Evolutionary conservation across 78 protist genomes (phyloP), one percentile per base, ranked within the genome.

Genomic region (Dictyostelium intermedium): DNA sequence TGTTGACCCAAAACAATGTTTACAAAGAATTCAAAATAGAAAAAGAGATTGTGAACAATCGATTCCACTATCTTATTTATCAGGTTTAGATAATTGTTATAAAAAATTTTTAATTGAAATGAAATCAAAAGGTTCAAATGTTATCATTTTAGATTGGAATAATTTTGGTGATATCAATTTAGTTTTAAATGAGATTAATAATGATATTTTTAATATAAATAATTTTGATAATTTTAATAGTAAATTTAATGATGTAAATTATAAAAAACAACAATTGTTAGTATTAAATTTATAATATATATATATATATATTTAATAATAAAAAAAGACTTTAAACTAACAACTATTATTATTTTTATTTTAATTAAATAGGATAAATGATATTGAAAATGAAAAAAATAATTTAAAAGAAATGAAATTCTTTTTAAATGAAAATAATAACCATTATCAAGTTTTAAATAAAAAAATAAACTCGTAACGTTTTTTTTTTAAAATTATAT

Each of bases 31-130:
- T 37, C 93, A 83, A 61, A 60, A 76, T 18, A 92, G 96, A 85
- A 92, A 84, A 60, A 92, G 96, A 78, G 96, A 86, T 13, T 97
- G 93, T 69, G 98, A 97, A 45, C 82, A 84, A 25, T 83, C 92
- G 5, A 97, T 97, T 25, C 97, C 98, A 3, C 23, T 97, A 7
- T 92, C 91, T 14, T 97, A 97, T 85, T 37, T 97, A 13, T 20
- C 85, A 0, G 97, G 95, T 14, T 81, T 97, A 20, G 84, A 89
- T 66, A 0, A 1, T 35, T 89, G 92, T 66, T 97, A 97, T 47
- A 50, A 85, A 3, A 39, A 14, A 1, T 95, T 91, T 47, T 84
- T 95, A 34, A 47, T 74, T 0, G 83, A 74, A 41, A 95, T 97
- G 92, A 76, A 83, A 34, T n/a, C 13, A 18, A 47, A 47, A 34